phyloP scores from a whole-genome alignment of 192 early-diverging fungal species.

The Hyaloraphidium curvatum region DNA sequence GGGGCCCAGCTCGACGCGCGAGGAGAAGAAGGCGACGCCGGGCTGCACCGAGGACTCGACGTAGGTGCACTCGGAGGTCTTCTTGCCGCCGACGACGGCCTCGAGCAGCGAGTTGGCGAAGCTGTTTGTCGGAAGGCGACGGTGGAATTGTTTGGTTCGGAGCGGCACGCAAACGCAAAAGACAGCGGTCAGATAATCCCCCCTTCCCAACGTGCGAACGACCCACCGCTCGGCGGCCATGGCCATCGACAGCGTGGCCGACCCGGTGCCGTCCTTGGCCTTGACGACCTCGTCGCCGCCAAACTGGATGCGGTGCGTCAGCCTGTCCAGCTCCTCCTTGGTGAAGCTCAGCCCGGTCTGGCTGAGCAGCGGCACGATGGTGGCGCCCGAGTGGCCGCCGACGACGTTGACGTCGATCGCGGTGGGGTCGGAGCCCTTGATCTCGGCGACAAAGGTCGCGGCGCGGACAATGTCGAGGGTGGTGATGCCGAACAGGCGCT shows the following conservation, averaged over 20 bases:
- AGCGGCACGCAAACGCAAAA: too few relatives aligned
- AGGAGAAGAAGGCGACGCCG: conserved; percentile 47
- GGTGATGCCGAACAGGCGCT: conserved; percentile 84
- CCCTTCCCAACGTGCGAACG: too few relatives aligned
- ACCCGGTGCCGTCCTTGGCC: conserved; percentile 53
- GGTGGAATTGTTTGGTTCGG: too few relatives aligned
- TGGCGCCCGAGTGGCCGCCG: conserved; percentile 78
- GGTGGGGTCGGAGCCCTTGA: conserved; percentile 49
- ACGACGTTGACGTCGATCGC: conserved; percentile 7
- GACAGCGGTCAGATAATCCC: too few relatives aligned
- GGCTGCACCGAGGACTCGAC: conserved; percentile 45
- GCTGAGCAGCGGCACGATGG: conserved; percentile 80
- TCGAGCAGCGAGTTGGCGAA: conserved; percentile 77
- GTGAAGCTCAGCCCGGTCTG: conserved; percentile 53
- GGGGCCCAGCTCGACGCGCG: conserved; percentile 45
- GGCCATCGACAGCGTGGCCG: conserved; percentile 76
- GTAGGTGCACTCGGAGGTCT: conserved; percentile 78
- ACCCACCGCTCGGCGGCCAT: conserved; percentile 60
- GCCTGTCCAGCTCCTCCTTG: conserved; percentile 57
- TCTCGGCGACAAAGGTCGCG: conserved; percentile 67
- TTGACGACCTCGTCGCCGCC: conserved; percentile 97
- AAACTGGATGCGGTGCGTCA: conserved; percentile 92
- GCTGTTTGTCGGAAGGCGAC: too few relatives aligned
- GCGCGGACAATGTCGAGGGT: conserved; percentile 88
- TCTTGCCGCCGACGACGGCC: conserved; percentile 49